A percentile compares a stretch with the other conserved stretches of the same genome.
Conservation (phyloP, 1,284 basidiomycete genomes). For the Ceratobasidium sp. region DNA sequence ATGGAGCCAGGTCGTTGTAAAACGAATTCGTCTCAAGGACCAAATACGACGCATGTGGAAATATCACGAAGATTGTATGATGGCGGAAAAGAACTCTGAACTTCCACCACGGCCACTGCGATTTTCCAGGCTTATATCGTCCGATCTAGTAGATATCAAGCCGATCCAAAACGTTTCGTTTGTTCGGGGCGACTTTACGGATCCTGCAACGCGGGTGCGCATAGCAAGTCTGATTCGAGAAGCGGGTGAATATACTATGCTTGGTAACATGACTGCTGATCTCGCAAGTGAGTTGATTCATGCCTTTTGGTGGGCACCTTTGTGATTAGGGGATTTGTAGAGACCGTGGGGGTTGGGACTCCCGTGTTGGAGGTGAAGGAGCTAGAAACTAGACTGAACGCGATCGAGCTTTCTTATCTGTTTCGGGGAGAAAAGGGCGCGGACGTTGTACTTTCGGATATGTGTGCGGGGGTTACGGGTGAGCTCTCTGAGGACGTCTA, state of each 20-base stretch:
- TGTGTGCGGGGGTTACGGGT: conserved; percentile 72
- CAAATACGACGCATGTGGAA: conserved; percentile 28
- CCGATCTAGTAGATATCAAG: conserved; percentile 79
- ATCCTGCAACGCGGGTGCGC: conserved; percentile 63
- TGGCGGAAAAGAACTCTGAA: neutral
- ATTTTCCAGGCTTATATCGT: conserved; percentile 74
- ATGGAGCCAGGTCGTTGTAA: conserved; percentile 53
- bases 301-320: too few relatives aligned
- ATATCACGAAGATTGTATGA: conserved; percentile 4
- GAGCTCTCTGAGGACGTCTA: neutral
- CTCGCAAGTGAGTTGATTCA: too few relatives aligned
- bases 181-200: conserved; percentile 82
- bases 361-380: neutral
- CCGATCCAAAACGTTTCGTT: conserved; percentile 76
- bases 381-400: neutral
- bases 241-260: neutral
- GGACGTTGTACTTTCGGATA: conserved; percentile 81
- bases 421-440: neutral
- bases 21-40: neutral
- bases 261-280: neutral
- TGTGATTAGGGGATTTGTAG: too few relatives aligned
- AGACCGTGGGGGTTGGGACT: too few relatives aligned
- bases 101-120: conserved; percentile 53
- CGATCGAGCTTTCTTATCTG: neutral
- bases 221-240: neutral